phyloP scores from a whole-genome alignment of 2,329 filamentous ascomycete genomes.

The Aschersonia sp. region DNA sequence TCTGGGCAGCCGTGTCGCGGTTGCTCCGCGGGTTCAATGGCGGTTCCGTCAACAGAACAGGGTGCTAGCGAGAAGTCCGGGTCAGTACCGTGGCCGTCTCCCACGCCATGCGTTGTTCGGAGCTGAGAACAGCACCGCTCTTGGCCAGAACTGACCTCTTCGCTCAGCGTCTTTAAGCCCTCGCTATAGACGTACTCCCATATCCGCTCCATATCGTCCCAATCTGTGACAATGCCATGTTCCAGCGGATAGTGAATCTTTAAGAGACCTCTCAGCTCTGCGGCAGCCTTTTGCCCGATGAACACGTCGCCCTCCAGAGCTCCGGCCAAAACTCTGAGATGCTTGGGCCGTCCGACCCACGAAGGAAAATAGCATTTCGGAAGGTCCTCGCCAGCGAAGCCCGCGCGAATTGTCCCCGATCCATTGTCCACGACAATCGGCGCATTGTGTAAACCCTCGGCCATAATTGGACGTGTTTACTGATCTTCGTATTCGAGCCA shows the following conservation, averaged over 20 bases:
- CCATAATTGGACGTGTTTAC: constrained; percentile 21
- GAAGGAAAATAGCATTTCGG: constrained; percentile 97
- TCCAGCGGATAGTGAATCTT: constrained; percentile 95
- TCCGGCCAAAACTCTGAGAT: constrained; percentile 86
- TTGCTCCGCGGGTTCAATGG: constrained; percentile 92
- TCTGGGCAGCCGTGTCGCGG: constrained; percentile 90
- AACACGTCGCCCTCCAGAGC: constrained; percentile 94
- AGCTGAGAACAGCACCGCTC: too few relatives aligned
- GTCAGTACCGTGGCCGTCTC: constrained; percentile 6
- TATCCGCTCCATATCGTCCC: constrained; percentile 99
- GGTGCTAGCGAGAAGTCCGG: constrained; percentile 46
- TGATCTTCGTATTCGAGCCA: too few relatives aligned
- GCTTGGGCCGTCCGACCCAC: constrained; percentile 92
- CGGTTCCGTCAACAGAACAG: constrained; percentile 89
- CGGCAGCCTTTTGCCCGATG: constrained; percentile 78
- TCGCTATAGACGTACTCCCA: constrained; percentile 98
- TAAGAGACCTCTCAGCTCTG: constrained; percentile 78
- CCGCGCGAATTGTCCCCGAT: constrained; percentile 91
- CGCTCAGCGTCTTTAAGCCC: constrained; percentile 88
- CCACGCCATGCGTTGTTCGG: background rate
- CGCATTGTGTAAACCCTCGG: constrained; percentile 74
- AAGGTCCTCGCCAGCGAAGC: constrained; percentile 89
- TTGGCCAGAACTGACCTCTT: constrained; percentile 50
- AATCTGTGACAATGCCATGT: constrained; percentile 96
- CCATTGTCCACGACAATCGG: constrained; percentile 99